Percentiles rank a stretch among this genome's conserved stretches.
Conservation (phyloP, 2,329 filamentous ascomycete genomes). For the Cytospora chrysosperma region DNA sequence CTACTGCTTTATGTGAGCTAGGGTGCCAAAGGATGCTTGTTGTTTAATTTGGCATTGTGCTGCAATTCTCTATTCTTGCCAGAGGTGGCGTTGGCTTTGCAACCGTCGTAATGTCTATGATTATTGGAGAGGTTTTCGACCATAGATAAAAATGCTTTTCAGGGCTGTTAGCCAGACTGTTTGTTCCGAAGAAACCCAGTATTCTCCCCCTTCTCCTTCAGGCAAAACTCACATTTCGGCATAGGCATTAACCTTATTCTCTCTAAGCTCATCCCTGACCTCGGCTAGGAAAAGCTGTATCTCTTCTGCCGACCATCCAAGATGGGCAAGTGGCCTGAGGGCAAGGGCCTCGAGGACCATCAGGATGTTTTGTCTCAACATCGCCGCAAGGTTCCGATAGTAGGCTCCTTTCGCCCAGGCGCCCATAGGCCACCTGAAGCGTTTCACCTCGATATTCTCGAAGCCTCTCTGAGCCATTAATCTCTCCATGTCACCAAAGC, state of each 20-base stretch:
- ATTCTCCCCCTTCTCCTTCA: not conserved
- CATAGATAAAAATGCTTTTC: constrained; percentile 1
- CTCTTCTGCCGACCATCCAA: constrained; percentile 22
- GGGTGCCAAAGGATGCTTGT: not conserved
- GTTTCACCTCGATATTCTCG: constrained; percentile 29
- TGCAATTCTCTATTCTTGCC: not conserved
- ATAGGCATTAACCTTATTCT: constrained; percentile 15
- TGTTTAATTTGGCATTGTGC: too few species aligned
- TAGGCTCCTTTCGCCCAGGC: constrained; percentile 30
- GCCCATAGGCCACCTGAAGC: constrained; percentile 29
- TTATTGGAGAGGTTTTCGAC: not conserved
- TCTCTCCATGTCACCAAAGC: not conserved
- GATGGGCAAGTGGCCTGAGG: constrained; percentile 10
- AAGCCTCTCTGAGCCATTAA: constrained; percentile 24
- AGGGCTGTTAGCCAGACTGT: not conserved
- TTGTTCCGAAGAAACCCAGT: not conserved
- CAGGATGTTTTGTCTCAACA: constrained; percentile 24
- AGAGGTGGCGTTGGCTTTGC: not conserved
- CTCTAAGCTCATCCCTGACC: constrained; percentile 23
- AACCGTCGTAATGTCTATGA: not conserved
- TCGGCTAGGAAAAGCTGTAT: constrained; percentile 19
- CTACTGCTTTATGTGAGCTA: not conserved
- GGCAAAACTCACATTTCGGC: constrained; percentile 4
- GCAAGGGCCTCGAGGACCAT: constrained; percentile 22
- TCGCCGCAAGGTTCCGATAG: constrained; percentile 27